Evolutionary conservation across 257 asterid genomes (phyloP), one percentile per base, ranked within the genome.

Genomic region (Solanum chilense): DNA sequence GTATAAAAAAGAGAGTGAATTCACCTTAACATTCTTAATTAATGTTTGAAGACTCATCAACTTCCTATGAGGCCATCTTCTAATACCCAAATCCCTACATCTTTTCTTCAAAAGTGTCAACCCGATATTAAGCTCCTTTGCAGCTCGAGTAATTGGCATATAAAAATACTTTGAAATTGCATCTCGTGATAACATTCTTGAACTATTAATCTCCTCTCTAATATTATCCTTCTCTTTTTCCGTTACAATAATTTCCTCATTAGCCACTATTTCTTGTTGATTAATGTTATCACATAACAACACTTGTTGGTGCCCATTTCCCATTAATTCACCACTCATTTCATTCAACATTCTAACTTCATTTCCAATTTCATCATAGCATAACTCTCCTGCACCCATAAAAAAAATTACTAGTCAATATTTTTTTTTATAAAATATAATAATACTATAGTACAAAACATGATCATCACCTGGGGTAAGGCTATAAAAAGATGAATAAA

Each of bases 51-150:
- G 94, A 91, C 99, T 97, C 94, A 89, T 93, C 90, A 97, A 91
- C 90, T 97, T 97, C 31, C 99, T 62, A 16, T 95, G 98, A 0
- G 99, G 99, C 98, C 99, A 97, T 74, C 99, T 91, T 8, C 90
- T 85, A 42, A 97, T 95, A 0, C 99, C 99, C 82, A 97, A 83
- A 21, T 95, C 97, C 29, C 99, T 88, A 33, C 99, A 97, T 88
- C 99, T 92, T 87, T 95, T 97, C 93, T 97, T 97, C 86, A 97
- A 82, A 9, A 93, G 94, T 16, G 99, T 97, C 42, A 97, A 78
- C 5, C 99, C 99, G 2, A 97, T 94, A 2, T 95, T 94, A 0
- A 97, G 94, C 39, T 95, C 94, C 37, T 87, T 92, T 1, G 99
- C 99, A 0, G 99, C 99, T 60, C 92, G 91, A 0, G 96, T 91